These are phyloP conservation scores for Cajanus cajan DNA, from an alignment of 306 rosid genomes.

Conservation along the genomic window DNA sequence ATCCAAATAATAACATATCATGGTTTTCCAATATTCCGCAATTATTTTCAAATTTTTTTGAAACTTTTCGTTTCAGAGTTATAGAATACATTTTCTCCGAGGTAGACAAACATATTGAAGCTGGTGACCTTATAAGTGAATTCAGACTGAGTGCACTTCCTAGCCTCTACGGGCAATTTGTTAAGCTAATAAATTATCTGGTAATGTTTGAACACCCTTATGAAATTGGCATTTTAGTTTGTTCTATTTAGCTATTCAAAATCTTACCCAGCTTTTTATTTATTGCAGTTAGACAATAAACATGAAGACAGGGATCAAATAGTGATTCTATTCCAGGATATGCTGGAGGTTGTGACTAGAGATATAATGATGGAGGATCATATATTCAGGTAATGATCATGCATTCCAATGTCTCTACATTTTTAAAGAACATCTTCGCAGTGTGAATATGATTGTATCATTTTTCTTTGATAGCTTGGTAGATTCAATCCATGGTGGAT, in stretches of 20 bases:
- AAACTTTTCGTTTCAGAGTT: constrained; percentile 54
- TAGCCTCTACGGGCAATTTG: constrained; percentile 74
- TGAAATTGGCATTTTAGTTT: not conserved
- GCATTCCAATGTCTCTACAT: not conserved
- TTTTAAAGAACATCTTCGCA: not conserved
- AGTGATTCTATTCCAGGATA: constrained; percentile 94
- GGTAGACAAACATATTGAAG: constrained; percentile 60
- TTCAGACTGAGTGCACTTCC: constrained; percentile 91
- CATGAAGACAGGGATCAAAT: constrained; percentile 76
- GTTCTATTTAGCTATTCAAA: constrained; percentile 19
- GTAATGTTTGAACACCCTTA: constrained; percentile 39
- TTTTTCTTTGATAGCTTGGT: constrained; percentile 55
- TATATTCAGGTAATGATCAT: constrained; percentile 58
- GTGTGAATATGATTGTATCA: constrained; percentile 22
- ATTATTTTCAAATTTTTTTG: not conserved
- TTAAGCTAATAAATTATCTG: constrained; percentile 64
- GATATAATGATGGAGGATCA: constrained; percentile 95
- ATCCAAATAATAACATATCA: not conserved
- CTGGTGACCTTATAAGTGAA: constrained; percentile 41
- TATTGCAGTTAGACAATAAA: constrained; percentile 68
- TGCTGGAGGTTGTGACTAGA: constrained; percentile 90
- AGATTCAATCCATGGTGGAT: constrained; percentile 72
- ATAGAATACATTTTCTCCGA: constrained; percentile 62
- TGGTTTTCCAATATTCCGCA: not conserved
- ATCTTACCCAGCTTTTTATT: constrained; percentile 21